phyloP scores from a whole-genome alignment of 208 protist species.

The Acanthamoeba lenticulata region DNA sequence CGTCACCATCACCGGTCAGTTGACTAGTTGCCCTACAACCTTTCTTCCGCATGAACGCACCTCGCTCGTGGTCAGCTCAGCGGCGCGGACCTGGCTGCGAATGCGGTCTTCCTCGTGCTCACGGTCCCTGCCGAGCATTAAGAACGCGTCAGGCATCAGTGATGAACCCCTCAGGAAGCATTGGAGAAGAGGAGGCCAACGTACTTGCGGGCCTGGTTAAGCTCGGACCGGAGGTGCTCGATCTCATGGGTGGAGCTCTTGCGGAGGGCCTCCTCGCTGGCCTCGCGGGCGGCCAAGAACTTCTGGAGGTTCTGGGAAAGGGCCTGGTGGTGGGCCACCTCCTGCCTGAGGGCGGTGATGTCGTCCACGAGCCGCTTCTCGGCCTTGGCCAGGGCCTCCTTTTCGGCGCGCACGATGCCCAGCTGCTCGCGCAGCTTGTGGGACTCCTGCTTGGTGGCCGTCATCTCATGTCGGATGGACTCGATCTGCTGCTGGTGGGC shows the following conservation, averaged over 20 bases:
- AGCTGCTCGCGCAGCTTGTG: not conserved
- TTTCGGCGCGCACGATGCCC: not conserved
- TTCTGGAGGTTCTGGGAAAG: slow-evolving; percentile 32
- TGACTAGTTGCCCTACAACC: not conserved
- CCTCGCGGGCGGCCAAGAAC: not conserved
- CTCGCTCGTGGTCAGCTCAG: not conserved
- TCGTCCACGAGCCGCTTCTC: slow-evolving; percentile 10
- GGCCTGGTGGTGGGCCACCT: not conserved
- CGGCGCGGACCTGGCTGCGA: not conserved
- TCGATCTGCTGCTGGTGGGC: slow-evolving; percentile 44
- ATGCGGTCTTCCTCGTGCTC: not conserved
- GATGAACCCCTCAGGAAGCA: not conserved
- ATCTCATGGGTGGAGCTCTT: not conserved
- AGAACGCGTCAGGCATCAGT: not conserved
- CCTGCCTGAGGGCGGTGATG: not conserved
- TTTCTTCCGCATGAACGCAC: not conserved
- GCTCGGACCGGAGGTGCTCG: not conserved
- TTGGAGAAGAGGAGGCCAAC: not conserved
- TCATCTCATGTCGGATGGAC: not conserved
- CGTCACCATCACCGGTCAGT: not conserved
- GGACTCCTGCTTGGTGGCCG: not conserved
- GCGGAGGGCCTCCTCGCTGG: not conserved
- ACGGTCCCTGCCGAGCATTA: not conserved
- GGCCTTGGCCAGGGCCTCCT: slow-evolving; percentile 31
- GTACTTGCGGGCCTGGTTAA: not conserved